phyloP scores from a whole-genome alignment of 192 early-diverging fungal genomes.

The Ambispora gerdemannii region DNA sequence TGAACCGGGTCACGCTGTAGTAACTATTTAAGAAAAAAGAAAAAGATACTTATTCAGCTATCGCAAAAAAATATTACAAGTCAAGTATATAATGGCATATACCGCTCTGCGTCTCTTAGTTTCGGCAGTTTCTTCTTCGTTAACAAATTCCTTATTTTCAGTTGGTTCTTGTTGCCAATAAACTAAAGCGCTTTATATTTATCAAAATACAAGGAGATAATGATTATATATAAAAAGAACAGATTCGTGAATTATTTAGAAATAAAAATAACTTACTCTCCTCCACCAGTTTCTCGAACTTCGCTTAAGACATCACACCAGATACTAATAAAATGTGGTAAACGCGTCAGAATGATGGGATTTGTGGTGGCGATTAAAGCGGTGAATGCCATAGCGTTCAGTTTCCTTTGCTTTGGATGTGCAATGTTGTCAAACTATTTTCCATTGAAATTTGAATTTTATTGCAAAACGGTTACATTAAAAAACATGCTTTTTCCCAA shows the following conservation, averaged over 20 bases:
- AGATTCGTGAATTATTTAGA: neutral
- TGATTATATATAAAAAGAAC: constrained; percentile 10
- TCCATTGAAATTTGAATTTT: neutral
- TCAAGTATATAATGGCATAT: neutral
- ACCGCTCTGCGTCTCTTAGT: constrained; percentile 46
- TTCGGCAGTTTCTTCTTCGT: constrained; percentile 47
- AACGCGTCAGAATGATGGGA: constrained; percentile 42
- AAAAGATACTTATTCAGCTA: constrained; percentile 10
- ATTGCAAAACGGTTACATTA: neutral
- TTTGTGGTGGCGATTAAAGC: constrained; percentile 53
- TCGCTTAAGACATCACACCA: constrained; percentile 65
- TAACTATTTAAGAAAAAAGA: constrained; percentile 31
- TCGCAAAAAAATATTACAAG: neutral
- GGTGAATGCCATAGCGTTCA: constrained; percentile 60
- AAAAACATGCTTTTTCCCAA: neutral
- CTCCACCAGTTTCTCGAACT: constrained; percentile 54
- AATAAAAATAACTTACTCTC: constrained; percentile 46
- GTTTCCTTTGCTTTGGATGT: constrained; percentile 64
- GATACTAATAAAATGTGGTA: constrained; percentile 53
- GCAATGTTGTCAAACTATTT: constrained; percentile 74
- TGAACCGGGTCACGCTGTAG: constrained; percentile 58
- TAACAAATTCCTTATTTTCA: constrained; percentile 49
- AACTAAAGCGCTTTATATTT: constrained; percentile 48
- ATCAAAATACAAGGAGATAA: no score
- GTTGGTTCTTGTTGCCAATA: constrained; percentile 51